Percentiles rank a stretch among this genome's conserved stretches.
These are phyloP conservation scores for Nothomitra cinnamomea DNA, from an alignment of 2,329 filamentous ascomycete genomes.

Conservation along the genomic window DNA sequence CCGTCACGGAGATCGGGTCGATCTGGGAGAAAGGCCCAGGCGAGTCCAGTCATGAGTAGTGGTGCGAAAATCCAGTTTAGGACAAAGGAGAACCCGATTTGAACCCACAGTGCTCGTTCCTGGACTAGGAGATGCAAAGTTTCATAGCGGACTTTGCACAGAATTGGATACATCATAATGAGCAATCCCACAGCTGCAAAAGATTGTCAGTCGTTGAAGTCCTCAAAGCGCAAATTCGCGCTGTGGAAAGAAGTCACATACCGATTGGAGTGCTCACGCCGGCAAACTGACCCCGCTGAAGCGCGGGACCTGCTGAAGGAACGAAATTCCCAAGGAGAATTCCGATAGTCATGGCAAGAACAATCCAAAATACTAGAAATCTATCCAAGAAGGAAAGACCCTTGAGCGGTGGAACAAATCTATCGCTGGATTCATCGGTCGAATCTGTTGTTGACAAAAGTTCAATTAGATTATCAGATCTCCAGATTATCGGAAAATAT, in stretches of 20 bases:
- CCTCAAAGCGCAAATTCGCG: not conserved
- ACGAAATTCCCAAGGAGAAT: slow-evolving; percentile 65
- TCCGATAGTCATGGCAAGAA: slow-evolving; percentile 60
- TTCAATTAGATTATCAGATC: no score
- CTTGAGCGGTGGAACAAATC: not conserved
- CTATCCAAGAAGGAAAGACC: slow-evolving; percentile 33
- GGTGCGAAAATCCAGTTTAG: slow-evolving; percentile 75
- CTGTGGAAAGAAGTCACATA: slow-evolving; percentile 18
- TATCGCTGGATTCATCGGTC: not conserved
- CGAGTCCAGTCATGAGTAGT: slow-evolving; percentile 50
- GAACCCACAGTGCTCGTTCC: slow-evolving; percentile 51
- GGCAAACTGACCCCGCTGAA: slow-evolving; percentile 57
- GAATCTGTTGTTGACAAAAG: no score
- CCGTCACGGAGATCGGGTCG: slow-evolving; percentile 37
- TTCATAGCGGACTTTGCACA: slow-evolving; percentile 74
- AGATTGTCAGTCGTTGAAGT: not conserved
- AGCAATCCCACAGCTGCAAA: slow-evolving; percentile 53
- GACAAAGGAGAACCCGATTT: slow-evolving; percentile 57
- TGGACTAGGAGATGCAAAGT: slow-evolving; percentile 49
- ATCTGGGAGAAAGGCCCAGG: slow-evolving; percentile 36
- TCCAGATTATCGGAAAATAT: not conserved
- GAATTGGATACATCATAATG: slow-evolving; percentile 88
- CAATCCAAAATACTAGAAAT: slow-evolving; percentile 54
- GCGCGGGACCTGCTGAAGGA: slow-evolving; percentile 36
- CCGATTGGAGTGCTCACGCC: slow-evolving; percentile 52